A percentile compares a stretch with the other conserved stretches of the same genome.
These are phyloP conservation scores for Carex scoparia DNA, from an alignment of 176 grass and related monocot species.

Conservation along the genomic window DNA sequence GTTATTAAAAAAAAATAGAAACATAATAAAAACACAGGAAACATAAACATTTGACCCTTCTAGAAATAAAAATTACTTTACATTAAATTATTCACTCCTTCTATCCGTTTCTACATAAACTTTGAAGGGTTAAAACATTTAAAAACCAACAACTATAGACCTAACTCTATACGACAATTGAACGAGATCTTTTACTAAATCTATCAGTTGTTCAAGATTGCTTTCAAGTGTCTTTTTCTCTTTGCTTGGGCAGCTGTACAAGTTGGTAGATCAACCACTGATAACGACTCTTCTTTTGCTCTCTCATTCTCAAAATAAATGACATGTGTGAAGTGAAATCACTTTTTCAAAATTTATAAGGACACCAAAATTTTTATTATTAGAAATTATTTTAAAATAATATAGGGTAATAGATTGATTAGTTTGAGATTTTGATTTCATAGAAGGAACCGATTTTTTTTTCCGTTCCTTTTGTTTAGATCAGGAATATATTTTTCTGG, in stretches of 20 bases:
- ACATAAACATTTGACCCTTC: too few relatives aligned
- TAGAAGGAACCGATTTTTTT: too few relatives aligned
- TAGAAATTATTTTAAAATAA: not conserved
- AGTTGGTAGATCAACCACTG: constrained; percentile 32
- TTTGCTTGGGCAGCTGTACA: constrained; percentile 11
- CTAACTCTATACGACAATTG: not conserved
- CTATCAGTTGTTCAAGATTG: constrained; percentile 19
- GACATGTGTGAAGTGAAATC: not conserved
- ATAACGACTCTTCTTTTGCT: not conserved
- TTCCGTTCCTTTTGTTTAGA: too few relatives aligned
- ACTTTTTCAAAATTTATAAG: not conserved
- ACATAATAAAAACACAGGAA: too few relatives aligned
- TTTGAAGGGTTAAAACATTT: not conserved
- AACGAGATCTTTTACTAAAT: not conserved
- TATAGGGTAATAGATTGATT: too few relatives aligned
- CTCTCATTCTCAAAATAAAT: not conserved
- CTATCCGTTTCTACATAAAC: too few relatives aligned
- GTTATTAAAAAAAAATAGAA: too few relatives aligned
- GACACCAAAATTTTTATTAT: not conserved
- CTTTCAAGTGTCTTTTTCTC: constrained; percentile 10
- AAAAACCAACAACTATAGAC: constrained; percentile 17
- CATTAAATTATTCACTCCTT: too few relatives aligned
- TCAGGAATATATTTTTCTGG: too few relatives aligned
- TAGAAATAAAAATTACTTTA: too few relatives aligned
- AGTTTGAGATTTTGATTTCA: too few relatives aligned